These are phyloP conservation scores for Cryptosporidium viatorum DNA, from an alignment of 169 alveolate species.

Conservation along the genomic window DNA sequence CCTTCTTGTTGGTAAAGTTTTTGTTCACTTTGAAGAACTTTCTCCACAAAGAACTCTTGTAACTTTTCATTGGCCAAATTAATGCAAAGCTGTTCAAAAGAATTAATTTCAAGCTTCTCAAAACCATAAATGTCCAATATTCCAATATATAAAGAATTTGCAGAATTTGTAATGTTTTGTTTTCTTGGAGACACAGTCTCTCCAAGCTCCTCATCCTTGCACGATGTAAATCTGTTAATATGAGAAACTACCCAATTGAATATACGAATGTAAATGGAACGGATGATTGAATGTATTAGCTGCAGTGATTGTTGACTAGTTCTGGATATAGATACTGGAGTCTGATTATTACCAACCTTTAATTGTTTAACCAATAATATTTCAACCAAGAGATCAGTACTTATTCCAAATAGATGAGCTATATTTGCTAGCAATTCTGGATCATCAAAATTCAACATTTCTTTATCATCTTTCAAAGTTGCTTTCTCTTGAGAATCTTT, in stretches of 20 bases:
- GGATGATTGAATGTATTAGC: constrained; percentile 44
- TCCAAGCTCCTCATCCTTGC: constrained; percentile 10
- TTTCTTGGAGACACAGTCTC: constrained; percentile 36
- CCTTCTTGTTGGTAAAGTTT: constrained; percentile 86
- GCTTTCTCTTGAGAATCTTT: constrained; percentile 51
- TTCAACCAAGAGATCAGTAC: constrained; percentile 12
- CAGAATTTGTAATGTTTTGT: constrained; percentile 23
- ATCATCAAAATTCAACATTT: constrained; percentile 22
- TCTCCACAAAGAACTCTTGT: constrained; percentile 88
- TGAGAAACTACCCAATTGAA: constrained; percentile 70
- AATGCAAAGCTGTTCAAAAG: constrained; percentile 88
- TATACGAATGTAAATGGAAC: constrained; percentile 51
- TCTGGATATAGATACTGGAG: constrained; percentile 41
- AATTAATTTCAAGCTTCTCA: constrained; percentile 87
- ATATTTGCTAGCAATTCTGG: constrained; percentile 9
- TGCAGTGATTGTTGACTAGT: constrained; percentile 64
- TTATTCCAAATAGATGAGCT: constrained; percentile 28
- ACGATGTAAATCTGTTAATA: constrained; percentile 53
- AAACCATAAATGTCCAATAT: constrained; percentile 89
- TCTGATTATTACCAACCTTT: constrained; percentile 54
- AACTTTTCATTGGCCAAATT: constrained; percentile 90
- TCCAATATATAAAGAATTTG: constrained; percentile 83
- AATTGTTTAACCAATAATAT: constrained; percentile 38
- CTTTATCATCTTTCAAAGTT: constrained; percentile 24
- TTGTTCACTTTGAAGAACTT: constrained; percentile 89